phyloP scores from a whole-genome alignment of 805 yeast genomes.

The Zygoascus ofunaensis region DNA sequence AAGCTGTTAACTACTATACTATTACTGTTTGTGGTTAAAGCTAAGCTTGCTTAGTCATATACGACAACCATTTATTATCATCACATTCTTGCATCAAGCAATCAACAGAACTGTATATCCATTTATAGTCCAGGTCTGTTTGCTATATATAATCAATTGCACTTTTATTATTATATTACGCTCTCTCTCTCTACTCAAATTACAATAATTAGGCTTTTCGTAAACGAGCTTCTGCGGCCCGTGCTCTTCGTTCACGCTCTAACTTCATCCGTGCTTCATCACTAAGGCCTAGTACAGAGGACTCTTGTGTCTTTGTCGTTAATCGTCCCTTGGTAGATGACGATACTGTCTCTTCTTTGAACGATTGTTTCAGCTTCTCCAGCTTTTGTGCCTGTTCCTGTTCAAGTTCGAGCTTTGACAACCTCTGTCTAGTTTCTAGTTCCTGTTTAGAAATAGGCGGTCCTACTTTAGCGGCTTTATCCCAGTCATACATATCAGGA shows the following conservation, averaged over 20 bases:
- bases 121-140: too few relatives aligned
- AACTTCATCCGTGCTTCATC: slow-evolving; percentile 67
- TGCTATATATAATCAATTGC: too few relatives aligned
- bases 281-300: slow-evolving; percentile 41
- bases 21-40: too few relatives aligned
- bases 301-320: slow-evolving; percentile 16
- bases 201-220: too few relatives aligned
- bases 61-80: too few relatives aligned
- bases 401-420: slow-evolving; percentile 15
- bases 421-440: slow-evolving; percentile 20
- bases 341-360: slow-evolving; percentile 19
- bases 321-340: slow-evolving; percentile 7
- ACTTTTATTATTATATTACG: too few relatives aligned
- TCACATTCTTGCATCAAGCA: too few relatives aligned
- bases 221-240: slow-evolving; percentile 91
- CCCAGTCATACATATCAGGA: slow-evolving; percentile 68
- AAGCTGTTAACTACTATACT: neutral
- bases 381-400: slow-evolving; percentile 43
- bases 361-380: slow-evolving; percentile 71
- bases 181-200: too few relatives aligned
- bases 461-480: slow-evolving; percentile 47
- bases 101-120: too few relatives aligned
- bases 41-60: too few relatives aligned
- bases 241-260: slow-evolving; percentile 89
- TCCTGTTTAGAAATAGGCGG: slow-evolving; percentile 35